Conservation (phyloP, 805 yeast genomes). For the Suhomyces xylopsoci region DNA sequence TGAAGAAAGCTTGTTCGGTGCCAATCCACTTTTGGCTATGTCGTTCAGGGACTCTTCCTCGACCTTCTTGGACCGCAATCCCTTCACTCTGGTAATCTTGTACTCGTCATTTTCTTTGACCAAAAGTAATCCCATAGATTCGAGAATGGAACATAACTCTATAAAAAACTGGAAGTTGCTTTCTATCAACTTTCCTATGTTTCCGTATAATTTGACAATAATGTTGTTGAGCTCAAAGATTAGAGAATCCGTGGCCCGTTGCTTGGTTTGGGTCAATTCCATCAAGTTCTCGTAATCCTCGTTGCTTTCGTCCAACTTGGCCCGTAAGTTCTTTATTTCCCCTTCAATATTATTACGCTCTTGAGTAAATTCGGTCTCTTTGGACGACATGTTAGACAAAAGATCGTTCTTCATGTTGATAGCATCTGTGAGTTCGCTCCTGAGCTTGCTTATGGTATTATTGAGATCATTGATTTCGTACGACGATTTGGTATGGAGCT, state of each 20-base stretch:
- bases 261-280: constrained; percentile 33
- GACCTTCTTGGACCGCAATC: constrained; percentile 50
- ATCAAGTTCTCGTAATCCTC: constrained; percentile 42
- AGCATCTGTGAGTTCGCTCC: constrained; percentile 21
- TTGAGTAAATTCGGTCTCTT: constrained; percentile 55
- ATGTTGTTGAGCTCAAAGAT: constrained; percentile 24
- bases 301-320: constrained; percentile 46
- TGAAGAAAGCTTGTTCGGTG: constrained; percentile 29
- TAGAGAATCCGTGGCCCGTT: constrained; percentile 22
- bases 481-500: constrained; percentile 9
- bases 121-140: constrained; percentile 73
- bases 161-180: constrained; percentile 31
- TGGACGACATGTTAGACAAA: constrained; percentile 62
- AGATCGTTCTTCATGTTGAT: constrained; percentile 57
- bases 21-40: not conserved
- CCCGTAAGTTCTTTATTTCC: constrained; percentile 45
- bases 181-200: constrained; percentile 14
- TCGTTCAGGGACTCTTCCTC: constrained; percentile 20
- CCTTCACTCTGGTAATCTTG: constrained; percentile 74
- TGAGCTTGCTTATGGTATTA: constrained; percentile 9
- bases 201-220: constrained; percentile 14
- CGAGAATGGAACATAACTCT: constrained; percentile 56
- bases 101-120: constrained; percentile 38
- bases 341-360: constrained; percentile 51
- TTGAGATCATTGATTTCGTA: constrained; percentile 15